phyloP scores from a whole-genome alignment of 495 filamentous ascomycete genomes.

The Neurospora sp. region DNA sequence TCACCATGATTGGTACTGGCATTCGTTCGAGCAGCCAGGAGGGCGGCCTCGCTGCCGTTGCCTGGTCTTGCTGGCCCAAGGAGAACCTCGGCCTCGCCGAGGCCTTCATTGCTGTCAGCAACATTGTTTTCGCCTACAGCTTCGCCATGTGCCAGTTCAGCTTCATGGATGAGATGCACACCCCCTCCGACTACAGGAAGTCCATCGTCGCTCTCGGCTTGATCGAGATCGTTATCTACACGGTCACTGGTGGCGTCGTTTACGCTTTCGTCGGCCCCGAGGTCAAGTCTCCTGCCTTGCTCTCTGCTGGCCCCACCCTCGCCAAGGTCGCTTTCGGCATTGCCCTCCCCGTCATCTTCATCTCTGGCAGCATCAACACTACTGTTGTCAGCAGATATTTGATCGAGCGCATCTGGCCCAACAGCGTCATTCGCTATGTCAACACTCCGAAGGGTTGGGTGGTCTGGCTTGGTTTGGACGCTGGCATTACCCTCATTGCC shows the following conservation, averaged over 20 bases:
- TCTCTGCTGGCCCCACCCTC: slow-evolving; percentile 48
- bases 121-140: slow-evolving; percentile 66
- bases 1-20: slow-evolving; percentile 59
- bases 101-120: slow-evolving; percentile 56
- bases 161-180: slow-evolving; percentile 69
- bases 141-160: slow-evolving; percentile 65
- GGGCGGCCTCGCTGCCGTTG: slow-evolving; percentile 23
- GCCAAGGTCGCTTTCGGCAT: slow-evolving; percentile 71
- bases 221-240: slow-evolving; percentile 59
- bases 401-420: slow-evolving; percentile 50
- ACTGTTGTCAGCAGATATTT: slow-evolving; percentile 53
- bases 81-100: slow-evolving; percentile 27
- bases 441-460: slow-evolving; percentile 48
- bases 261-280: slow-evolving; percentile 62
- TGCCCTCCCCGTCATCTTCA: slow-evolving; percentile 72
- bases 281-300: slow-evolving; percentile 61
- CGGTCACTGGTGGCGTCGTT: slow-evolving; percentile 54
- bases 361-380: slow-evolving; percentile 53
- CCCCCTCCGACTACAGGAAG: slow-evolving; percentile 56
- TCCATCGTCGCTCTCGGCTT: slow-evolving; percentile 54
- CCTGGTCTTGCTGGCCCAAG: slow-evolving; percentile 36
- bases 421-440: slow-evolving; percentile 47
- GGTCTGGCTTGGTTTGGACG: slow-evolving; percentile 50
- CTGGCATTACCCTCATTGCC: slow-evolving; percentile 51
- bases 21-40: slow-evolving; percentile 31